phyloP scores from a whole-genome alignment of 306 rosid species.

The Hylodesmum podocarpum region DNA sequence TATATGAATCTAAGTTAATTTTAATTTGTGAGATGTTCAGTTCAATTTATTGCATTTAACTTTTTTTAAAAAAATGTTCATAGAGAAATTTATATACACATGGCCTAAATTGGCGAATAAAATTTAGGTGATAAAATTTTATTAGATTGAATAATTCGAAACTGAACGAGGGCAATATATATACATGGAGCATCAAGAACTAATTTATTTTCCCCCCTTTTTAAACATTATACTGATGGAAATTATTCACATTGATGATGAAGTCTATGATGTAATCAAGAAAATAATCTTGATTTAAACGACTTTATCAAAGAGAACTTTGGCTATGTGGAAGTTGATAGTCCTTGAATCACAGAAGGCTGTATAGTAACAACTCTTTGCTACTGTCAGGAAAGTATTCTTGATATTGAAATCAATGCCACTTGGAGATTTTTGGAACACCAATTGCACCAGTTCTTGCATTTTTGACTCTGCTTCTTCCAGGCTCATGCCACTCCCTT shows the following conservation, averaged over 20 bases:
- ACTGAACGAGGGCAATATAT: neutral
- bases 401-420: slow-evolving; percentile 55
- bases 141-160: neutral
- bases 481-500: slow-evolving; percentile 19
- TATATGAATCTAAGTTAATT: too few species aligned
- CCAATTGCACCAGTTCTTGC: slow-evolving; percentile 69
- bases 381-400: slow-evolving; percentile 67
- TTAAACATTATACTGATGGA: neutral
- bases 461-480: slow-evolving; percentile 67
- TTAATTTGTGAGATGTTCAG: too few species aligned
- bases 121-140: too few species aligned
- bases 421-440: slow-evolving; percentile 46
- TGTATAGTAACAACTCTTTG: slow-evolving; percentile 66
- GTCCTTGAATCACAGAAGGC: slow-evolving; percentile 65
- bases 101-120: too few species aligned
- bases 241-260: slow-evolving; percentile 18
- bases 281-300: slow-evolving; percentile 25
- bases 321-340: slow-evolving; percentile 62
- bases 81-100: too few species aligned
- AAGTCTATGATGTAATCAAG: neutral
- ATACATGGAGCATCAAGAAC: neutral
- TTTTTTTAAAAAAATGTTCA: too few species aligned
- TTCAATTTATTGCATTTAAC: too few species aligned
- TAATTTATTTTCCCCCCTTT: neutral
- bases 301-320: slow-evolving; percentile 81